Evolutionary conservation across 1,284 basidiomycete genomes (phyloP), one percentile per base, ranked within the genome.

Genomic region (Puccinia coronata): DNA sequence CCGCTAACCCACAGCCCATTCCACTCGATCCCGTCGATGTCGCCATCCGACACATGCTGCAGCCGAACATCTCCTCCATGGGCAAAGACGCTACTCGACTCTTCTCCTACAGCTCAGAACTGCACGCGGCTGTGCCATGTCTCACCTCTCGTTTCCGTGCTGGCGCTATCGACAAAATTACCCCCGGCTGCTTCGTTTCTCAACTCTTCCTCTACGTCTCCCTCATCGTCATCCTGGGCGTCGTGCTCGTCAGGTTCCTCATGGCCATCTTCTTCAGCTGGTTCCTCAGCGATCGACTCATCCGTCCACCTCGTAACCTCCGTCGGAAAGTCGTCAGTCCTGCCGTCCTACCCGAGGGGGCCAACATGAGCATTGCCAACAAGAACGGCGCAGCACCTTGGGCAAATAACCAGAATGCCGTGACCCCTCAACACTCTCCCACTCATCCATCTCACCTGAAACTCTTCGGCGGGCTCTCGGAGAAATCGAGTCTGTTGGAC

Each of bases 191-290:
- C 87, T 96, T 98, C 87, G 91, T 95, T 71, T 92, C 95, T 23
- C 89, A 91, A 70, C 89, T 99, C 49, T 91, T 99, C 86, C 91
- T 99, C 75, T 99, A 98, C 87, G 88, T 91, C 41, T 95, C 95
- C 79, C 90, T 99, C 73, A 90, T 95, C 84, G 91, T 98, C 87
- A 96, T 99, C 85, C 90, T 99, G 81, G 90, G 90, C 55, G 91
- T 99, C 82, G 94, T 99, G 63, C 87, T 98, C 82, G 90, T 93
- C 51, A 93, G 96, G 63, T 99, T 99, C 87, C 87, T 90, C 84
- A 98, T 99, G 96, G 97, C 97, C 2, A 93, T 94, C 85, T 87
- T 96, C 82, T 99, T 98, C 90, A 94, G 91, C 84, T 99, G 96
- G 96, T 96, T 96, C 88, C 88, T 99, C 82, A 94, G 93, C 9